Evolutionary conservation across 1,139 yeast species (phyloP).

Genomic region (Taphrina wiesneri): DNA sequence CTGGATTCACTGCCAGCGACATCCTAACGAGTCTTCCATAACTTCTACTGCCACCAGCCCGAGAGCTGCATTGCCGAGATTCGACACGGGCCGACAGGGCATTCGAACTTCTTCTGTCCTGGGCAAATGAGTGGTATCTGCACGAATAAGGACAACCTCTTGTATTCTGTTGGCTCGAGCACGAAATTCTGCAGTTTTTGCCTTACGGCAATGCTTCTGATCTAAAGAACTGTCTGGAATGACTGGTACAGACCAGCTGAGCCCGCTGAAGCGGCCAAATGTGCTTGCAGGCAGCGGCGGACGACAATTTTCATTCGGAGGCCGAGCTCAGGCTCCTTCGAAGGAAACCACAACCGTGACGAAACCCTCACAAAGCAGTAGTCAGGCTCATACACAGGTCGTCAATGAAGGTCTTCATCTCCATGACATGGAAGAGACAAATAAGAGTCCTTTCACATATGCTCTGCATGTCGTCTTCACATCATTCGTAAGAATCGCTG

Average conservation of each 20-base stretch:
- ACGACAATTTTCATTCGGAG: conserved; percentile 29
- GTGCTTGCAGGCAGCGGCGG: conserved; percentile 26
- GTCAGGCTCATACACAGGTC: neutral
- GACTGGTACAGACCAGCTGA: conserved; percentile 8
- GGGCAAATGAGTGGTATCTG: too few relatives aligned
- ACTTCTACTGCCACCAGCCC: too few relatives aligned
- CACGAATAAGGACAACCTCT: too few relatives aligned
- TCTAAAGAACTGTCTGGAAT: neutral
- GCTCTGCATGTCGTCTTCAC: conserved; percentile 92
- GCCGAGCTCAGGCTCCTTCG: neutral
- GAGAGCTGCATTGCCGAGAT: too few relatives aligned
- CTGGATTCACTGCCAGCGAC: too few relatives aligned
- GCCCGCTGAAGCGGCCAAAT: conserved; percentile 24
- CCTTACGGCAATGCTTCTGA: neutral
- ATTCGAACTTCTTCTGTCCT: too few relatives aligned
- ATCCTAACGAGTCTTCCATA: too few relatives aligned
- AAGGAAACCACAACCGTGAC: neutral
- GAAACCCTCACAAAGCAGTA: neutral
- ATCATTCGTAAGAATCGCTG: conserved; percentile 92
- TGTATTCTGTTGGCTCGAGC: too few relatives aligned
- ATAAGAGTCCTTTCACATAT: conserved; percentile 80
- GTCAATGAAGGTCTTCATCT: neutral
- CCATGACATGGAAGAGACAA: conserved; percentile 19
- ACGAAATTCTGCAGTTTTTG: neutral
- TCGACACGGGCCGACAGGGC: too few relatives aligned